phyloP scores from a whole-genome alignment of 305 asterid genomes.

The Lippia alba region DNA sequence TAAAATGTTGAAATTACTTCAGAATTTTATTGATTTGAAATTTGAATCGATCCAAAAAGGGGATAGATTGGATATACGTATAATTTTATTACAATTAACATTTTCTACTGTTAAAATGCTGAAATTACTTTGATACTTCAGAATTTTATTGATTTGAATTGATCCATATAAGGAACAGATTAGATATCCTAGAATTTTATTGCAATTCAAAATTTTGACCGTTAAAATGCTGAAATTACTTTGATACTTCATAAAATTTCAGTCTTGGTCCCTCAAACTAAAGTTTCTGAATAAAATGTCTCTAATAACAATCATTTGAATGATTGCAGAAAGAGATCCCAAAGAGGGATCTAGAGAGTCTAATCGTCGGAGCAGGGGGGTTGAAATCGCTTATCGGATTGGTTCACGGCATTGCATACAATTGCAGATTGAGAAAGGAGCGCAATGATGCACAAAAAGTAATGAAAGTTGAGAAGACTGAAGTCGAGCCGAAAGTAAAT shows the following conservation, averaged over 20 bases:
- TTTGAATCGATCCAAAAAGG: too few species aligned
- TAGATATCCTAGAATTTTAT: too few species aligned
- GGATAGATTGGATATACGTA: too few species aligned
- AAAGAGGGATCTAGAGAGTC: slow-evolving; percentile 75
- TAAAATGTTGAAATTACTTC: neutral
- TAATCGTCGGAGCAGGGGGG: slow-evolving; percentile 77
- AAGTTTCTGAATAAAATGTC: neutral
- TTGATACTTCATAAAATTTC: neutral
- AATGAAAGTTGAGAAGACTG: slow-evolving; percentile 17
- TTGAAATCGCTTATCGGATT: slow-evolving; percentile 76
- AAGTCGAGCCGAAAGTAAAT: slow-evolving; percentile 6
- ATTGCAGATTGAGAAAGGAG: slow-evolving; percentile 56
- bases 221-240: neutral
- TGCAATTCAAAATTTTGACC: neutral
- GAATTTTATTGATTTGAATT: too few species aligned
- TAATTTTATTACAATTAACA: too few species aligned
- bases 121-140: neutral
- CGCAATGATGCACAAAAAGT: slow-evolving; percentile 29
- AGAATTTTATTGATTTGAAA: too few species aligned
- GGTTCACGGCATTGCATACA: slow-evolving; percentile 71
- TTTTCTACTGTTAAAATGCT: too few species aligned
- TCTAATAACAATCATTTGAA: neutral
- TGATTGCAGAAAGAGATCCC: slow-evolving; percentile 69
- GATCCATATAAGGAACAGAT: too few species aligned
- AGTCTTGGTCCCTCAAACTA: too few species aligned